Evolutionary conservation across 306 rosid genomes (phyloP), one percentile per base, ranked within the genome.

Genomic region (Geum urbanum): DNA sequence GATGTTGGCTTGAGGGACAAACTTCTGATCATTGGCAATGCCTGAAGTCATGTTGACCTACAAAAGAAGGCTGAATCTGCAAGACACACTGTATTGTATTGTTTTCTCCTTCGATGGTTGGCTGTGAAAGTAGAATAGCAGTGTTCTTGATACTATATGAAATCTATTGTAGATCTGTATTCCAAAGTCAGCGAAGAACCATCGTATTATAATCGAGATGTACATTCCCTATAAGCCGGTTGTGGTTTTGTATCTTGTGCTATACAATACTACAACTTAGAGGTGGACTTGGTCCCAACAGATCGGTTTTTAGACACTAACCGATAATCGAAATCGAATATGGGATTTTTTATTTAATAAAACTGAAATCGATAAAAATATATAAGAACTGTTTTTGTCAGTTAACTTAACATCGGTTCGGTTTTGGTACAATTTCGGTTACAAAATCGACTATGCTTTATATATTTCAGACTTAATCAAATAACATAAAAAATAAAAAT

Each of bases 1-100:
- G 82, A 74, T 43, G 62, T 71, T 77, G 61, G 51, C 67, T 20
- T 24, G 56, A 13, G 57, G 71, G 71, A 27, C 20, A 69, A 20
- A 69, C 55, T 67, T 57, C 45, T 60, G n/a, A 18, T 77, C 16
- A 78, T 76, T 75, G 92, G 84, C 46, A 68, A 55, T 51, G 62
- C 72, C 20, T 76, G 74, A 73, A 59, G 22, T 51, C 37, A 50
- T 53, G 57, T 48, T 63, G 19, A 51, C 19, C 58, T 51, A 12
- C 7, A 18, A 35, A 39, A 51, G 72, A 68, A 40, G 32, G 4
- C 9, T 40, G 49, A 40, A 53, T 16, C 50, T 55, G 73, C 47
- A 40, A 5, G 15, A 62, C 32, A 61, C 18, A 5, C 49, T 62
- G 49, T n/a, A 37, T 8, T 55, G 61, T 22, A 55, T 55, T 7